Conservation (phyloP, 495 filamentous ascomycete species). For the Tuber indicum region DNA sequence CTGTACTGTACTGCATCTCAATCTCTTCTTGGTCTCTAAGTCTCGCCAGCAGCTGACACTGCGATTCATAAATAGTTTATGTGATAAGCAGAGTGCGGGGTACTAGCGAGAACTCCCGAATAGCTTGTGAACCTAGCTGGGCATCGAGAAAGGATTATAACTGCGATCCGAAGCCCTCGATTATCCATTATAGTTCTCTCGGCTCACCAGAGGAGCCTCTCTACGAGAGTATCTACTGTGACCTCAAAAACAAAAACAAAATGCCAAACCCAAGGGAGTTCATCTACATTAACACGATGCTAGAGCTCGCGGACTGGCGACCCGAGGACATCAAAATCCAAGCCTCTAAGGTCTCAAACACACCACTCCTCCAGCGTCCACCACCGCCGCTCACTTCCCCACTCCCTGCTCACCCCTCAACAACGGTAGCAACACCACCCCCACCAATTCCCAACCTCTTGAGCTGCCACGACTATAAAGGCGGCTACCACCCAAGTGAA, state of each 20-base stretch:
- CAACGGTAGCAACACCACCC: not conserved
- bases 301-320: slow-evolving; percentile 44
- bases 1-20: no score
- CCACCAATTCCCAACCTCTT: slow-evolving; percentile 37
- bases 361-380: slow-evolving; percentile 42
- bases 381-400: not conserved
- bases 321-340: slow-evolving; percentile 39
- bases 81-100: not conserved
- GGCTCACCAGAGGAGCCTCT: no score
- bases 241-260: not conserved
- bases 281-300: slow-evolving; percentile 38
- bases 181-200: not conserved
- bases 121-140: not conserved
- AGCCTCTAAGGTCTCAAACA: slow-evolving; percentile 45
- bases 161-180: not conserved
- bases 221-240: not conserved
- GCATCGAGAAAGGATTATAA: not conserved
- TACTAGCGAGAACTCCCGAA: not conserved
- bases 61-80: not conserved
- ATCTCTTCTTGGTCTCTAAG: not conserved
- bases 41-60: not conserved
- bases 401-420: not conserved
- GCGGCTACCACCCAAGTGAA: slow-evolving; percentile 47
- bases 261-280: slow-evolving; percentile 13
- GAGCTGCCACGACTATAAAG: slow-evolving; percentile 47